Base-by-base conservation (phyloP, 805 yeast species). In the Kodamaea fukazawae region DNA sequence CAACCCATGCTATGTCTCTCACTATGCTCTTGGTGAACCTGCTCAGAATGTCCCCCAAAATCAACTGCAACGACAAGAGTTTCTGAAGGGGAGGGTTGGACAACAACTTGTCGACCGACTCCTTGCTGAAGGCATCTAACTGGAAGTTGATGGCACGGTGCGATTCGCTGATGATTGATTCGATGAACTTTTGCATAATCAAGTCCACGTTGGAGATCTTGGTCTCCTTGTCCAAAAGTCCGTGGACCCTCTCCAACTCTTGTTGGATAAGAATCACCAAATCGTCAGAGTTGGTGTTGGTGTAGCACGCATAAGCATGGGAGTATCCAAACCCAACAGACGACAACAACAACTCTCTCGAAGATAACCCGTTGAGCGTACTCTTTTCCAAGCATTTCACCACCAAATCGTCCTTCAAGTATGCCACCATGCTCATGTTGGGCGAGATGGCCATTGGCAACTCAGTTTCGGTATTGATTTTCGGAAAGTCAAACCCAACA, bases 61-160 rank as follows among this genome's bases (percentile, higher is more conserved):
- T 66, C 41, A 83, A 67, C 53, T 87, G 95, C 38, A 87, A 63
- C 11, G 87, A 76, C 26, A 87, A 61, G 34, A 88, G 62, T 38
- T 83, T 73, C 53, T 86, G 96, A 38, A 86, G 67, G 1, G 93
- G 88, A 9, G 91, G 91, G 50, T 81, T 81, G 13, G 82, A 81
- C 29, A 87, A 62, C 44, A 86, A 66, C 52, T 82, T 81, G 52
- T 87, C 96, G 2, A 84, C 79, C 35, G 81, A 84, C 40, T 86
- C 96, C 39, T 79, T 77, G 6, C 81, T 74, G 34, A 79, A 77
- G 0, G 61, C 56, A 53, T 83, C 86, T 39, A 87, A 69, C 23
- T 80, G 78, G 51, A 87, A 81, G 51, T 79, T 83, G 44, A 88
- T 73, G 1, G 93, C 81, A n/a, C 80, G 63, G 54, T 87, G 95